Base-by-base conservation (phyloP, 108 stramenopile species). In the Fistulifera solaris region DNA sequence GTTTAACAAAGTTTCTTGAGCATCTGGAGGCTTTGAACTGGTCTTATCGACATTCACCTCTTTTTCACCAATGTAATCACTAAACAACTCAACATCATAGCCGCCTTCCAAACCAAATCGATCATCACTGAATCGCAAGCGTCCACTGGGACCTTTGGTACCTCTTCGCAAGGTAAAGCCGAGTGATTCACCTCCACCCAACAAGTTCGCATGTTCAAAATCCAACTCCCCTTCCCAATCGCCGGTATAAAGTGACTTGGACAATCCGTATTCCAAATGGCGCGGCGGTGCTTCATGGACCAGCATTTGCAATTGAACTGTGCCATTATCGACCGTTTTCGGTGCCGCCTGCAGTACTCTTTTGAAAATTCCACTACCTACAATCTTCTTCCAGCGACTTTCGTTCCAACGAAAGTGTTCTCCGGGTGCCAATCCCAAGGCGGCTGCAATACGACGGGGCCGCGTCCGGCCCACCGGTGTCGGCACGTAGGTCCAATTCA, bases 211-310 rank as follows among this genome's bases (percentile, higher is more conserved):
- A 55, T 83, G 75, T 48, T 82, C 73, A 70, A 88, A 88, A 47
- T 88, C 80, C 38, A 88, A 59, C 46, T 77, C 83, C 38, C 83
- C 83, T 46, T 81, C 76, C 89, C 89, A 91, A 35, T 65, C 59
- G 55, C 76, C 80, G 8, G 81, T 80, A 53, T 84, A 91, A 19
- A 86, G 61, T 13, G 81, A 83, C 61, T 82, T 84, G 16, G 78
- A 71, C 25, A 91, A 41, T 4, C 89, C 89, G 47, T 91, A 91
- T 68, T 91, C 85, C 18, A 91, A 49, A 57, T 76, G 72, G 22
- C 80, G 70, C n/a, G 85, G 66, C 44, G 81, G 78, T 27, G 77
- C 76, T 74, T 91, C 89, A n/a, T 54, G 61, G 2, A 68, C 85
- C 40, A 77, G 39, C 6, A 91, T 76, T 57, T 87, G 81, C 16